A percentile compares a stretch with the other conserved stretches of the same genome.
Conservation (phyloP, 2,329 filamentous ascomycete genomes). For the Xylaria arbuscula region DNA sequence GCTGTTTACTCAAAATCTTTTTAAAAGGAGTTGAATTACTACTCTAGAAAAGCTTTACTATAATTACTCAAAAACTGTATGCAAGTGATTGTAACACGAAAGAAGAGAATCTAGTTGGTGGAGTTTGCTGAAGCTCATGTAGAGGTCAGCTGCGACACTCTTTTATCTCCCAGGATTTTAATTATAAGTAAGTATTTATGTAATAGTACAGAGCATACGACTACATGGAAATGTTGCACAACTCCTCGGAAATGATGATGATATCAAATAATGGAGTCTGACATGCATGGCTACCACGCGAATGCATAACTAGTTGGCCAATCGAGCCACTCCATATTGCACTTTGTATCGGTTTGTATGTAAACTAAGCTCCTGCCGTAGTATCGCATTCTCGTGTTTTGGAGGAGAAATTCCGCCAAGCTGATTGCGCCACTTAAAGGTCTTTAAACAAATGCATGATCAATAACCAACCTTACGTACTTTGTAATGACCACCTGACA, state of each 20-base stretch:
- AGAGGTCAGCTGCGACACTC: too few species aligned
- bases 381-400: neutral
- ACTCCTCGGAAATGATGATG: slow-evolving; percentile 1
- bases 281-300: slow-evolving; percentile 18
- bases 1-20: neutral
- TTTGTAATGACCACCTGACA: neutral
- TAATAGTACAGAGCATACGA: neutral
- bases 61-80: neutral
- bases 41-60: too few species aligned
- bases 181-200: neutral
- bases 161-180: too few species aligned
- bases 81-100: neutral
- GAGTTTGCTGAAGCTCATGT: neutral
- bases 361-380: neutral
- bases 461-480: neutral
- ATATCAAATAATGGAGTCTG: neutral
- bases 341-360: neutral
- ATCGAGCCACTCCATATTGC: neutral
- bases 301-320: neutral
- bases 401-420: slow-evolving; percentile 8
- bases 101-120: too few species aligned
- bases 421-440: slow-evolving; percentile 9
- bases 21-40: neutral
- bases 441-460: neutral
- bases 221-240: neutral